Evolutionary conservation across 176 grass and related monocot genomes (phyloP).

Genomic region (Cenchrus americanus): DNA sequence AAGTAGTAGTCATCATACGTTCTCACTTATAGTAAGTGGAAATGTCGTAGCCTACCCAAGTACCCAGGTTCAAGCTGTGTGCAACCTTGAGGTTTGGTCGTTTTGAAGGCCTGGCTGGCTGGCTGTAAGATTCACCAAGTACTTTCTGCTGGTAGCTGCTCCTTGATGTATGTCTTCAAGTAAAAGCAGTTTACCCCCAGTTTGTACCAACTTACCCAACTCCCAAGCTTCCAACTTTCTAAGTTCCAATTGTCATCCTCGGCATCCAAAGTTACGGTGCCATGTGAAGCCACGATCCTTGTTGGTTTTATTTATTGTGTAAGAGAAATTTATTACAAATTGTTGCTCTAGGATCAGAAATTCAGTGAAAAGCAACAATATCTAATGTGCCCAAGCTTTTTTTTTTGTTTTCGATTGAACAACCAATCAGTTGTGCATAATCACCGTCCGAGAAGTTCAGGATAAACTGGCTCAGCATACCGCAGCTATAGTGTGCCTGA

Average conservation of each 20-base stretch:
- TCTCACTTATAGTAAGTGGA: background rate
- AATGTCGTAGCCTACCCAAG: background rate
- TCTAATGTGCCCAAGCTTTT: background rate
- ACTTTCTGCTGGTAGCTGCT: background rate
- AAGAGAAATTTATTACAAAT: background rate
- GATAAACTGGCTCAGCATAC: background rate
- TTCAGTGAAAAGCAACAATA: background rate
- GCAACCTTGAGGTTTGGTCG: background rate
- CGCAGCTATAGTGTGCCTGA: background rate
- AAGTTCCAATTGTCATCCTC: background rate
- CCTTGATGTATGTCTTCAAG: slow-evolving; percentile 7
- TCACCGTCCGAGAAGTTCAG: background rate
- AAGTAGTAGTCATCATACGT: background rate
- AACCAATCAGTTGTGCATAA: background rate
- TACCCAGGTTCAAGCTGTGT: background rate
- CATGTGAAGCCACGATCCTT: background rate
- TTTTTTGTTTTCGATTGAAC: background rate
- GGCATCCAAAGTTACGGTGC: background rate
- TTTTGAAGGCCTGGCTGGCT: background rate
- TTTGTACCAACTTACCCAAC: background rate
- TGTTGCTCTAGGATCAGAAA: background rate
- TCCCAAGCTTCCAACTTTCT: background rate
- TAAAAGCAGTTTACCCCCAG: background rate
- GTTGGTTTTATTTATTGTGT: background rate
- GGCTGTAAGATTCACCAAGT: background rate